A percentile compares a stretch with the other conserved stretches of the same genome.
Conservation (phyloP, 2,329 filamentous ascomycete species). For the Aspergillus neoniger region DNA sequence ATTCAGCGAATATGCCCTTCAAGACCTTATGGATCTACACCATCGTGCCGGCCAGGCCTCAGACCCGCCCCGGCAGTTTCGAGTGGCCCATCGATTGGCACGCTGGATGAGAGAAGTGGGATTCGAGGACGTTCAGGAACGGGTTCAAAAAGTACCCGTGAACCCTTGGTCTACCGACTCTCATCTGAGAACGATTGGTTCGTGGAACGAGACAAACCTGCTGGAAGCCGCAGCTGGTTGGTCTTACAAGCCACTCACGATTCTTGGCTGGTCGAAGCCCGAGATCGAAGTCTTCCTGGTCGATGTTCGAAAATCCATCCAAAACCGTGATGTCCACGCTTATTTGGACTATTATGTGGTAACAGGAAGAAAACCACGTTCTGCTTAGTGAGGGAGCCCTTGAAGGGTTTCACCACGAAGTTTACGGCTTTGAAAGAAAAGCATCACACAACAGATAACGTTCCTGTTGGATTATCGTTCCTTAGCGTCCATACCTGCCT, state of each 20-base stretch:
- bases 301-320: slow-evolving; percentile 45
- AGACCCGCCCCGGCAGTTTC: slow-evolving; percentile 49
- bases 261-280: slow-evolving; percentile 46
- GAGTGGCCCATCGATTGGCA: slow-evolving; percentile 56
- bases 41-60: slow-evolving; percentile 47
- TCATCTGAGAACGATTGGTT: slow-evolving; percentile 51
- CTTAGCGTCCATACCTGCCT: neutral
- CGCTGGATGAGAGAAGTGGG: slow-evolving; percentile 58
- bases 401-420: slow-evolving; percentile 11
- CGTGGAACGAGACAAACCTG: slow-evolving; percentile 52
- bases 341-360: slow-evolving; percentile 46
- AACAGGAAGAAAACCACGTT: slow-evolving; percentile 37
- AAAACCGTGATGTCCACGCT: slow-evolving; percentile 43
- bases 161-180: slow-evolving; percentile 55
- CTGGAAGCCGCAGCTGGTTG: slow-evolving; percentile 46
- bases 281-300: slow-evolving; percentile 52
- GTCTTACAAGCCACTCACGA: slow-evolving; percentile 46
- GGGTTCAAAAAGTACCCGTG: slow-evolving; percentile 55
- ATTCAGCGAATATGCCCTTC: slow-evolving; percentile 42
- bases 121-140: slow-evolving; percentile 59
- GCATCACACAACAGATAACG: neutral
- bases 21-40: slow-evolving; percentile 51
- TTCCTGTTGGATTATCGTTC: neutral
- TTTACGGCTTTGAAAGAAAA: neutral
- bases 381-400: slow-evolving; percentile 18